Evolutionary conservation across 192 early-diverging fungal genomes (phyloP).

Genomic region (Coemansia sp.): DNA sequence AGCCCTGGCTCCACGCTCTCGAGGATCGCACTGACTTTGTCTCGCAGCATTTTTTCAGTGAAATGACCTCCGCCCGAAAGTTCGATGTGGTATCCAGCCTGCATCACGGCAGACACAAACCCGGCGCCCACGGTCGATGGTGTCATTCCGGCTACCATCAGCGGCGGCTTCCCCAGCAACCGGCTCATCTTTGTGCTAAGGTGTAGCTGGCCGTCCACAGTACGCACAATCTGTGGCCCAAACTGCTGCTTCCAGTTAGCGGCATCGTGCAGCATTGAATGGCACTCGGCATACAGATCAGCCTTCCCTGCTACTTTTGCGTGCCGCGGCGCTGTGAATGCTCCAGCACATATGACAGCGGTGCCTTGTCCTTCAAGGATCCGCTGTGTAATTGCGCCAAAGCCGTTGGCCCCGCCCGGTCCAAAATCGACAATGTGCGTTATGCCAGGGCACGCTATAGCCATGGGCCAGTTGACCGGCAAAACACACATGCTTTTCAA

Average conservation of each 20-base stretch:
- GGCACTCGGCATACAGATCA: constrained; percentile 56
- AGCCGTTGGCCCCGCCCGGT: constrained; percentile 72
- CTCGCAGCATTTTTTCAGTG: constrained; percentile 74
- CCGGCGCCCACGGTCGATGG: constrained; percentile 73
- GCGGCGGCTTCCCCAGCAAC: constrained; percentile 79
- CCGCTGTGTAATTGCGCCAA: constrained; percentile 75
- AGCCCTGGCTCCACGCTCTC: constrained; percentile 71
- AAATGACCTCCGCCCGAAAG: constrained; percentile 82
- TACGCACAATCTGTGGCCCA: constrained; percentile 72
- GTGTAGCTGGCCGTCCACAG: constrained; percentile 60
- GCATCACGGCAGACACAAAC: constrained; percentile 81
- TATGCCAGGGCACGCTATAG: constrained; percentile 50
- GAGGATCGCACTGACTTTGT: constrained; percentile 77
- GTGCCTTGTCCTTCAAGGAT: constrained; percentile 84
- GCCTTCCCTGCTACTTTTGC: constrained; percentile 66
- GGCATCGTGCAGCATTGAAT: constrained; percentile 24
- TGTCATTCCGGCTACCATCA: constrained; percentile 93
- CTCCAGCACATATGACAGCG: constrained; percentile 22
- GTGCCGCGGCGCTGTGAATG: constrained; percentile 42
- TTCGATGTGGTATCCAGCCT: constrained; percentile 87
- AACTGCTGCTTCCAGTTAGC: constrained; percentile 78
- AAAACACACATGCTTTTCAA: constrained; percentile 64
- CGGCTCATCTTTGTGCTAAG: constrained; percentile 81
- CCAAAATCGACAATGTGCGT: constrained; percentile 96
- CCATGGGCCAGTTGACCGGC: constrained; percentile 58